Evolutionary conservation across 352 stramenopile species (phyloP), one percentile per base, ranked within the genome.

Genomic region (Globisporangium canariense): DNA sequence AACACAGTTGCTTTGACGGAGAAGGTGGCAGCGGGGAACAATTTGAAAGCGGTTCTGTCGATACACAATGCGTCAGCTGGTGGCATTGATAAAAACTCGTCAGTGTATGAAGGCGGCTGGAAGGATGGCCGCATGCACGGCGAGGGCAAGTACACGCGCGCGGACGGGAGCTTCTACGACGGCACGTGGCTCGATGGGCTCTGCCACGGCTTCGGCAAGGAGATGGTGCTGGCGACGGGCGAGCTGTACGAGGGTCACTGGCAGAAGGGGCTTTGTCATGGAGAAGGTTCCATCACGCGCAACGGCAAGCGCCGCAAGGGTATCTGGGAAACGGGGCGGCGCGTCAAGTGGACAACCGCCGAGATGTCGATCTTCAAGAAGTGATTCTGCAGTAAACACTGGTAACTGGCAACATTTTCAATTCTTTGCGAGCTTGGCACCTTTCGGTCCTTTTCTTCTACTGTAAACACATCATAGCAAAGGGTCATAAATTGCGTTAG

Each of bases 221-320:
- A 88, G 41, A 58, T 86, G 20, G 38, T 71, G n/a, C 55, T 78
- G 30, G 51, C 51, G 11, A 77, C 63, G 0, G 65, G 72, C 1
- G 79, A 91, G 40, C 62, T 89, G 5, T 91, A 83, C 58, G 81
- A 91, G 66, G 83, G 83, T 0, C 74, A 70, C 3, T 91, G 83
- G 83, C 68, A 76, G 18, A 59, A 74, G 20, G 83, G 83, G 1
- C 64, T 74, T 22, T 76, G 78, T 1, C 83, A 92, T 38, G 83
- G 83, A 55, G 81, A 90, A 20, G 83, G 81, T 22, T 66, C 54
- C 9, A 55, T 90, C 25, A 87, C 73, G 4, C 69, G 71, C 46
- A 71, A 78, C 30, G 78, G 81, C 2, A 65, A 72, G 30, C 70
- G 69, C 30, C 81, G 79, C 14, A 71, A 72, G 6, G 83, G 81